Evolutionary conservation across 1,284 basidiomycete species (phyloP), one percentile per base, ranked within the genome.

Genomic region (Malassezia sp.): DNA sequence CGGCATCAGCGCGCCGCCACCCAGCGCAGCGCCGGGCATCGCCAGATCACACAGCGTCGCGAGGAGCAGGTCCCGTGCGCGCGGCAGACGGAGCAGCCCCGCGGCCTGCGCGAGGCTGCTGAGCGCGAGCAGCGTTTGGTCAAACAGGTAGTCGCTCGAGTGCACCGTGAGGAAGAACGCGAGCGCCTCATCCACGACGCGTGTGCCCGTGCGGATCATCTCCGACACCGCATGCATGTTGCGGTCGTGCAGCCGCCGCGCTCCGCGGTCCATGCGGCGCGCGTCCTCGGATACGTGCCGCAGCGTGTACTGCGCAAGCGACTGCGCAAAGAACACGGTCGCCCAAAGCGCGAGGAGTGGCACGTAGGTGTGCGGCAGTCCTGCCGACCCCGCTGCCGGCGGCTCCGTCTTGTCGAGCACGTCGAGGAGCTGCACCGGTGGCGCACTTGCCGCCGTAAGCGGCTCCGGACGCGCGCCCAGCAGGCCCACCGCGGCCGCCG

Each of bases 41-140:
- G 40, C 45, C 2, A 45, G 8, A 15, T 45, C 42, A 18, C 34
- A 34, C 18, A 45, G 38, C 33, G 80, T 83, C 17, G 80, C 84
- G 60, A 96, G 79, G 71, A 96, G 85, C 0, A 88, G 86, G 57
- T 96, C 88, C n/a, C 91, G 79, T 0, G 89, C 86, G 0, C 85
- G 90, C 0, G 75, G 73, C 4, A 96, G 76, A 2, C 79, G 80
- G 10, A 95, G 78, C 70, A 85, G 83, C n/a, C 91, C 91, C 23
- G 85, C 82, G 1, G 86, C 85, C 46, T 85, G 83, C 3, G 84
- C 84, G 69, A 93, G 79, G 27, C 82, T 81, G 59, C 89, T 84
- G 56, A 85, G 80, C 45, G 82, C 82, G 1, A 80, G 76, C 10
- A 91, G 76, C 3, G 84, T 81, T 48, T 88, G 85, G 7, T 81